phyloP scores from a whole-genome alignment of 495 filamentous ascomycete genomes.

The Acidiella bohemica region DNA sequence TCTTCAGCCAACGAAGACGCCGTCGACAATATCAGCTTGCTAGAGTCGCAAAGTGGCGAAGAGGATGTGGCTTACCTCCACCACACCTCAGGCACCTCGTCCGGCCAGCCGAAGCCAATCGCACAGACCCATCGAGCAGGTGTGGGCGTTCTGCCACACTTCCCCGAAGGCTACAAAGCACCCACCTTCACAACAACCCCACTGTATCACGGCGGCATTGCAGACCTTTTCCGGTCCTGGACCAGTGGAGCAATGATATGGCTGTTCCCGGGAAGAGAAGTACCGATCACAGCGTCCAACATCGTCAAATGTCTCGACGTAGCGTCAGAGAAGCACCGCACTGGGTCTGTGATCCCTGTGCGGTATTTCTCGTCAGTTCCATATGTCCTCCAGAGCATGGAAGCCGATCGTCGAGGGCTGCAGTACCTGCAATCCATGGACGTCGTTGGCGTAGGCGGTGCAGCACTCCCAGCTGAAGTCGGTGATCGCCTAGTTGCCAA shows the following conservation, averaged over 20 bases:
- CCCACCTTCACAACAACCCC: constrained; percentile 50
- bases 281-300: constrained; percentile 38
- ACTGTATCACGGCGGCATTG: constrained; percentile 47
- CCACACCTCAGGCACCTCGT: constrained; percentile 37
- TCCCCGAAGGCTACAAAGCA: constrained; percentile 20
- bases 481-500: constrained; percentile 35
- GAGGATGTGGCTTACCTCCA: constrained; percentile 23
- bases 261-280: constrained; percentile 38
- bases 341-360: constrained; percentile 14
- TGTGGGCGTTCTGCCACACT: constrained; percentile 36
- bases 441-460: constrained; percentile 46
- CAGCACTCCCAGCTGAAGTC: constrained; percentile 34
- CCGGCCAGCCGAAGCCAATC: constrained; percentile 42
- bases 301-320: constrained; percentile 30
- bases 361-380: constrained; percentile 45
- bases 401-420: constrained; percentile 27
- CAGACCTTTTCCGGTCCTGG: constrained; percentile 44
- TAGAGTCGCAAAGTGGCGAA: constrained; percentile 1
- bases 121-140: constrained; percentile 36
- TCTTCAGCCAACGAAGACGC: background rate
- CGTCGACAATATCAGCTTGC: background rate
- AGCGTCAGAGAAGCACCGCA: constrained; percentile 7
- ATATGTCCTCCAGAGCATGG: constrained; percentile 40
- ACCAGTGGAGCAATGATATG: constrained; percentile 38
- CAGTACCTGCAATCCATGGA: constrained; percentile 33